Conservation (phyloP, 2,329 filamentous ascomycete species). For the Venturiaceae sp. region DNA sequence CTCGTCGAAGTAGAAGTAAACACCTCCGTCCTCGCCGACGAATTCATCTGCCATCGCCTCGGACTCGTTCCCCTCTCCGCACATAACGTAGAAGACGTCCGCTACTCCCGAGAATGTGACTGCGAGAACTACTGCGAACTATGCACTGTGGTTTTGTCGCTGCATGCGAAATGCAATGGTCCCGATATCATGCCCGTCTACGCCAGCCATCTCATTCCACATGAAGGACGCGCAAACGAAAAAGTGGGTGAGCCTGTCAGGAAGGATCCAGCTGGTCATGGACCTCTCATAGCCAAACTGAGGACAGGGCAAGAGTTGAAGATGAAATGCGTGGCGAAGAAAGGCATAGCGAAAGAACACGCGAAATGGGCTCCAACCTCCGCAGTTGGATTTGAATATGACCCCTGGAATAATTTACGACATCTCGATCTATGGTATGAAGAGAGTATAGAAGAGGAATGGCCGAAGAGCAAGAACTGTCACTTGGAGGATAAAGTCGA, state of each 20-base stretch:
- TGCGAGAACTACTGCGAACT: conserved; percentile 92
- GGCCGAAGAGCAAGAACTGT: conserved; percentile 76
- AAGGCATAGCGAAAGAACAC: conserved; percentile 97
- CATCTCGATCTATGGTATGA: conserved; percentile 96
- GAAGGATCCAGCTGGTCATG: conserved; percentile 69
- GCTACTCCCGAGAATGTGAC: conserved; percentile 90
- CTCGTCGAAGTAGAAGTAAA: conserved; percentile 88
- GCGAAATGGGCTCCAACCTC: conserved; percentile 94
- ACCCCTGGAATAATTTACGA: conserved; percentile 89
- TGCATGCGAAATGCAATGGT: conserved; percentile 76
- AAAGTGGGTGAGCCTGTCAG: conserved; percentile 74
- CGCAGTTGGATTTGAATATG: conserved; percentile 94
- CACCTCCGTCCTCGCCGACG: conserved; percentile 91
- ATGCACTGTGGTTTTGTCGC: conserved; percentile 74
- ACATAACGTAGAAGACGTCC: conserved; percentile 69
- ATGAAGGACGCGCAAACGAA: conserved; percentile 59
- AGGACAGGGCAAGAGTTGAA: conserved; percentile 82
- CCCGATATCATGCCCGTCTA: conserved; percentile 92
- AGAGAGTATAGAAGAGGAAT: conserved; percentile 70
- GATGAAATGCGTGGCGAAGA: conserved; percentile 89
- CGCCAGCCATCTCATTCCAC: conserved; percentile 74
- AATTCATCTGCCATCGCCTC: conserved; percentile 88
- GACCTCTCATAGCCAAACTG: conserved; percentile 82
- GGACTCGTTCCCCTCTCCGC: conserved; percentile 83
- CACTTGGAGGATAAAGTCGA: conserved; percentile 69